A percentile compares a stretch with the other conserved stretches of the same genome.
Conservation (phyloP, 108 stramenopile genomes). For the Skeletonema costatum region DNA sequence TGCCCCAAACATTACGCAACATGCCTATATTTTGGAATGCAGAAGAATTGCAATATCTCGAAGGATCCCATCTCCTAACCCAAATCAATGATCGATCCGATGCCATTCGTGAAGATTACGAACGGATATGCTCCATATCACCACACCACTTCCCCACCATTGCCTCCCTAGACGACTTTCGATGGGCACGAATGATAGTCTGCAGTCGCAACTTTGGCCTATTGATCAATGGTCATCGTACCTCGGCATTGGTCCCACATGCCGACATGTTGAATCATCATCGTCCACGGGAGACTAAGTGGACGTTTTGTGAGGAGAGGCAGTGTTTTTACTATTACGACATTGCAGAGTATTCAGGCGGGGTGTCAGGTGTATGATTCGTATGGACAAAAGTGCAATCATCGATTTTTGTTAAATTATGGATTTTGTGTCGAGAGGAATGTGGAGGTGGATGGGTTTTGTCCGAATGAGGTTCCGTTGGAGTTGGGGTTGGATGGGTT, state of each 20-base stretch:
- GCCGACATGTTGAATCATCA: constrained; percentile 99
- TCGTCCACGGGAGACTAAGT: constrained; percentile 98
- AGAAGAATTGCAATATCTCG: constrained; percentile 81
- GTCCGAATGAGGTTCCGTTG: constrained; percentile 97
- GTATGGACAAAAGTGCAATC: constrained; percentile 99
- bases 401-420: constrained; percentile 99
- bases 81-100: constrained; percentile 84
- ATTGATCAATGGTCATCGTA: constrained; percentile 91
- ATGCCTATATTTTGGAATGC: constrained; percentile 99
- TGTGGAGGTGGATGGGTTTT: constrained; percentile 95
- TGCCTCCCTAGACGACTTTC: constrained; percentile 92
- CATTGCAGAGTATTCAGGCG: constrained; percentile 73
- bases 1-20: constrained; percentile 87
- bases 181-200: constrained; percentile 99
- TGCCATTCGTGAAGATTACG: constrained; percentile 95
- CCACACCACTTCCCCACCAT: constrained; percentile 61
- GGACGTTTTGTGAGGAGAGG: constrained; percentile 97
- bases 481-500: constrained; percentile 63
- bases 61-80: constrained; percentile 83
- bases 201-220: constrained; percentile 98
- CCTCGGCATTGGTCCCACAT: constrained; percentile 97
- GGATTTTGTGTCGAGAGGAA: constrained; percentile 99
- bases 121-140: constrained; percentile 82
- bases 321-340: constrained; percentile 99
- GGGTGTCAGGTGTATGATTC: constrained; percentile 97